Conservation (phyloP, 352 stramenopile species). For the Stephanocyclus meneghinianus region DNA sequence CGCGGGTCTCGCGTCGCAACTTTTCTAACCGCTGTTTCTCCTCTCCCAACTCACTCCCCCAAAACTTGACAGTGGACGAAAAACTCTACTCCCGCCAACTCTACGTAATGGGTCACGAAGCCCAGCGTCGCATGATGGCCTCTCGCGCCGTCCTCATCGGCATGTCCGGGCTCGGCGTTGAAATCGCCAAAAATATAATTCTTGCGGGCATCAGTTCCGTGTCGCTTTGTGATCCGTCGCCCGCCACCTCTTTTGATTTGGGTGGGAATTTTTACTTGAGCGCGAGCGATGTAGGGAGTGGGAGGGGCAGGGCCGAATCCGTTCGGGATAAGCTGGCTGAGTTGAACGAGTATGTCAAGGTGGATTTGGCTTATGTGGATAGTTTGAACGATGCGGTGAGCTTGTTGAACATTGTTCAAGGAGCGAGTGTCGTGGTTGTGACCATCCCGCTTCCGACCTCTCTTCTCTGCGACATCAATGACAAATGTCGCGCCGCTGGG, state of each 20-base stretch:
- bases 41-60: not conserved
- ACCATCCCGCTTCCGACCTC: conserved; percentile 70
- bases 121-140: conserved; percentile 94
- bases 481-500: conserved; percentile 64
- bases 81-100: conserved; percentile 92
- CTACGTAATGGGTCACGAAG: conserved; percentile 99
- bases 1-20: not conserved
- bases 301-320: conserved; percentile 84
- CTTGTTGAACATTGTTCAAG: conserved; percentile 58
- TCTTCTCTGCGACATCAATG: conserved; percentile 67
- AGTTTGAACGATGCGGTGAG: conserved; percentile 48
- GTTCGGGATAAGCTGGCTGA: conserved; percentile 90
- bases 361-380: conserved; percentile 58
- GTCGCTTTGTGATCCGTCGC: conserved; percentile 91
- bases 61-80: conserved; percentile 77
- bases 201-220: conserved; percentile 90
- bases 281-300: conserved; percentile 74
- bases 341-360: conserved; percentile 95
- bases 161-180: conserved; percentile 91
- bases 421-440: conserved; percentile 67
- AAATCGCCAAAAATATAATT: conserved; percentile 99
- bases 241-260: conserved; percentile 87
- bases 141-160: conserved; percentile 94
- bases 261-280: conserved; percentile 95
- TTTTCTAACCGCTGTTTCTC: not conserved